Evolutionary conservation across 345 rosid species (phyloP), one percentile per base, ranked within the genome.

Genomic region (Rubroshorea leprosula): DNA sequence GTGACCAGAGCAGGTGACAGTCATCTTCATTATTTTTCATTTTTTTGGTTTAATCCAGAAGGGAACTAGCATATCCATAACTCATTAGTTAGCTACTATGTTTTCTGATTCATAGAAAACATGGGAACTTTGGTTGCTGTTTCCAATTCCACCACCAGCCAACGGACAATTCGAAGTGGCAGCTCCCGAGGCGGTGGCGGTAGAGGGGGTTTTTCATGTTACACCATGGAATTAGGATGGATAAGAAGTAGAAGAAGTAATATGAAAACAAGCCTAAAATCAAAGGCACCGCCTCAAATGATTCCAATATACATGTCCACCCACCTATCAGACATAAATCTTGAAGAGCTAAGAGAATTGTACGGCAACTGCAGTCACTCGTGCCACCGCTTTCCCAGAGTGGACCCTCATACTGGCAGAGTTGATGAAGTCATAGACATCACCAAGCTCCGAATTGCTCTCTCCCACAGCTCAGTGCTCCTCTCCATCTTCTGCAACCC

Each of bases 401-500:
- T 62, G 39, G 78, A 72, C 25, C 66, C 57, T 13, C 39, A 24
- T 22, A 54, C 38, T 6, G 79, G 72, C 12, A 48, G 48, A 9
- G 53, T 52, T 0, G 62, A 63, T 20, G 78, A 68, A 25, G 65
- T 45, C 17, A 70, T 76, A 56, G 80, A 81, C 49, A 44, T 83
- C 58, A 72, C 73, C 22, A 92, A 84, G 84, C 89, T 92, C 25
- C 54, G 71, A 2, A 54, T 70, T 44, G 95, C 98, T 63, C 77
- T 91, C 54, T 74, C 82, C 1, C 81, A 72, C 58, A 88, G 93
- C 63, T 73, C 72, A 25, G 68, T 74, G 55, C 65, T 84, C 18
- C 87, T 92, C 64, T 92, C 95, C 29, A 84, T 88, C n/a, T 89
- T 86, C 68, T 75, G 80, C 68, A 80, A 77, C 50, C 61, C 73